Evolutionary conservation across 176 grass and related monocot genomes (phyloP), one percentile per base, ranked within the genome.

Genomic region (Aegilops sharonensis): DNA sequence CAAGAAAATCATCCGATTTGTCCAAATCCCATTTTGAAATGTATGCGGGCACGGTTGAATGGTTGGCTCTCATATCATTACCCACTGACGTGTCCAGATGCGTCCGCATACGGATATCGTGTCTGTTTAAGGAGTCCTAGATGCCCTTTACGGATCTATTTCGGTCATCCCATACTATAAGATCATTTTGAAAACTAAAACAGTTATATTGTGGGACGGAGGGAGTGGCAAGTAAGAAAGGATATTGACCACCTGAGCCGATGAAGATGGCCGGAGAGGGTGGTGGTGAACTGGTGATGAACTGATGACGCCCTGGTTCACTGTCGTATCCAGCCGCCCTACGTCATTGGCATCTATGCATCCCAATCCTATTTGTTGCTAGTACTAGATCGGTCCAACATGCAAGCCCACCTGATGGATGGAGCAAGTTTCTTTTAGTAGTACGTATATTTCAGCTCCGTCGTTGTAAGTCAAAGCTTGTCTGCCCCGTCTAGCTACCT

Each of bases 251-350:
- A 54, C 25, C 25, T 56, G 5, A 56, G 50, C 15, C 15, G 73
- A 76, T 76, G 45, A 25, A 27, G 73, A 76, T 15, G 25, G 25
- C 42, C 42, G 0, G 42, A n/a, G 20, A n/a, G 52, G 3, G 11
- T 47, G 11, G 1, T 32, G 13, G 64, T 9, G 42, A 73, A 4
- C 23, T 47, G 11, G 1, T 32, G 13, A 29, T 9, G 42, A 73
- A 15, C 23, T 75, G 42, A 4, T 54, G 45, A 76, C 45, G 73
- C 15, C 45, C 45, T 15, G 4, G 45, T 20, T 17, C 18, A 1
- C 18, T 76, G 73, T 76, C 73, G 45, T 54, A 54, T 54, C 45
- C 73, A 52, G 73, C 73, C 73, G 73, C 73, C 73, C 73, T 76
- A 76, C 45, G 73, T 76, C 73, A 52, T 32, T 8, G 42, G 2